phyloP scores from a whole-genome alignment of 495 filamentous ascomycete species.

The Hyaloscypha hepaticicola region DNA sequence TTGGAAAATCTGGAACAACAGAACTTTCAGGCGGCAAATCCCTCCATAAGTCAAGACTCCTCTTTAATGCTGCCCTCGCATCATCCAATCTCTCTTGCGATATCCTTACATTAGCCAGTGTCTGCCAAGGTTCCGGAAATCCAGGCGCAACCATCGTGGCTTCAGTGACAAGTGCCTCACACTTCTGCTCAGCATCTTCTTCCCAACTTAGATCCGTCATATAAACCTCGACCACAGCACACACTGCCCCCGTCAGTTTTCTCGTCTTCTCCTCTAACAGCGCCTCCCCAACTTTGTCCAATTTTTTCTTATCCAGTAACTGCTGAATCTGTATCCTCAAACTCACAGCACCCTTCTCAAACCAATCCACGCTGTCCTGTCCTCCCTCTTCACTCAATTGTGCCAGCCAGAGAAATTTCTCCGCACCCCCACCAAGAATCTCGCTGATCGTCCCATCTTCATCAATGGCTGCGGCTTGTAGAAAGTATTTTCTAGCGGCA shows the following conservation, averaged over 20 bases:
- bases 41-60: slow-evolving; percentile 78
- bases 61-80: slow-evolving; percentile 70
- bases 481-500: slow-evolving; percentile 65
- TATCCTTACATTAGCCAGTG: slow-evolving; percentile 88
- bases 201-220: slow-evolving; percentile 98
- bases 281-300: slow-evolving; percentile 38
- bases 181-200: slow-evolving; percentile 78
- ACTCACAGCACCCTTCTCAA: slow-evolving; percentile 72
- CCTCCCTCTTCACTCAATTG: slow-evolving; percentile 90
- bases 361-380: slow-evolving; percentile 80
- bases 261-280: slow-evolving; percentile 65
- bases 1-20: slow-evolving; percentile 74
- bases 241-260: slow-evolving; percentile 82
- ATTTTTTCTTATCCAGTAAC: slow-evolving; percentile 39
- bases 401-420: slow-evolving; percentile 95
- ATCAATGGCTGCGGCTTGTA: slow-evolving; percentile 68
- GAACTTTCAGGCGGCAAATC: slow-evolving; percentile 60
- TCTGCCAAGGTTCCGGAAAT: slow-evolving; percentile 83
- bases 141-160: slow-evolving; percentile 75
- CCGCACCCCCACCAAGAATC: slow-evolving; percentile 64
- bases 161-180: slow-evolving; percentile 83
- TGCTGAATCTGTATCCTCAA: slow-evolving; percentile 65
- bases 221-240: slow-evolving; percentile 88
- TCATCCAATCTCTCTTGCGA: slow-evolving; percentile 78
- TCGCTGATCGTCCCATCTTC: slow-evolving; percentile 60